Conservation (phyloP, 2,329 filamentous ascomycete species). For the Onygenales sp. region DNA sequence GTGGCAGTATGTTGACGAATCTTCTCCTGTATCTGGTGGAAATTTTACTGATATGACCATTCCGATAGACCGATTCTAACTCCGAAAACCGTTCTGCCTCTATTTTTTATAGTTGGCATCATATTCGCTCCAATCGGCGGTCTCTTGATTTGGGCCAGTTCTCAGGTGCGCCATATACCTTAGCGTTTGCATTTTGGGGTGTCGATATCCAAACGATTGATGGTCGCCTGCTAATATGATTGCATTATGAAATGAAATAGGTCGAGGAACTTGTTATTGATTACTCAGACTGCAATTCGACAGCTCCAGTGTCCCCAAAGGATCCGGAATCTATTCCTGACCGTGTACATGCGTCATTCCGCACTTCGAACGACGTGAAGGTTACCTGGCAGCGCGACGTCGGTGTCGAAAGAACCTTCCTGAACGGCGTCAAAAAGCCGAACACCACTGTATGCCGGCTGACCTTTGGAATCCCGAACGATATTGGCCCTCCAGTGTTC, state of each 20-base stretch:
- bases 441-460: constrained; percentile 56
- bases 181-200: not conserved
- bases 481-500: constrained; percentile 70
- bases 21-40: not conserved
- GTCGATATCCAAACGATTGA: not conserved
- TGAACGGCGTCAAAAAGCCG: constrained; percentile 14
- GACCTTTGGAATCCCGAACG: constrained; percentile 68
- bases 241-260: constrained; percentile 34
- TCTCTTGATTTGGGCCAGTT: constrained; percentile 74
- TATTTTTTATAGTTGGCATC: constrained; percentile 84
- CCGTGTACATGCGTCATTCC: constrained; percentile 62
- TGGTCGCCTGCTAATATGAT: not conserved
- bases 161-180: constrained; percentile 47
- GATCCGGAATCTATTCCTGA: constrained; percentile 42
- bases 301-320: constrained; percentile 40
- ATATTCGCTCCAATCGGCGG: constrained; percentile 93
- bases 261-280: constrained; percentile 87
- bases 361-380: constrained; percentile 37
- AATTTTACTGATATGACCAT: constrained; percentile 3
- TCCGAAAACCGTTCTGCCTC: constrained; percentile 81
- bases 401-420: constrained; percentile 13
- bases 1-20: constrained; percentile 76
- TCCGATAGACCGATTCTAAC: constrained; percentile 73
- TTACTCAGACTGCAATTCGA: constrained; percentile 65
- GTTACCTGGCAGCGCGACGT: constrained; percentile 22